phyloP scores from a whole-genome alignment of 2,329 filamentous ascomycete species.

The Cryphonectria naterciae region DNA sequence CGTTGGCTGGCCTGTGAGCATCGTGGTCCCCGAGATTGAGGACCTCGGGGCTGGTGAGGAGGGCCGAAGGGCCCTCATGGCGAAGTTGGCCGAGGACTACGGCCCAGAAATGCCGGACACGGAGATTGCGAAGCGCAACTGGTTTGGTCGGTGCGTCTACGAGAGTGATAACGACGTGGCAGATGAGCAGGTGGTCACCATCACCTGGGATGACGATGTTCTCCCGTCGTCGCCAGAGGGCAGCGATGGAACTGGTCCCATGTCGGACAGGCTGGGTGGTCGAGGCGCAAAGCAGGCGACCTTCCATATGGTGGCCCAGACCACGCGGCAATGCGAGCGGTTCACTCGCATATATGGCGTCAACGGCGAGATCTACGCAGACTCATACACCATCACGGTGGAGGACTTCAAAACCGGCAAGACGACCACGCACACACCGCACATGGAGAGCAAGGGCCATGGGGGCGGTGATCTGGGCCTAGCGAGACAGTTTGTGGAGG shows the following conservation, averaged over 20 bases:
- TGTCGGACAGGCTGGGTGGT: constrained; percentile 37
- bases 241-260: not conserved
- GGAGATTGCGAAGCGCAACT: constrained; percentile 59
- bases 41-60: constrained; percentile 57
- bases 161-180: constrained; percentile 92
- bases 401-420: constrained; percentile 69
- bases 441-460: constrained; percentile 62
- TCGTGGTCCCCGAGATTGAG: constrained; percentile 92
- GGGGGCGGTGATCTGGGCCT: constrained; percentile 83
- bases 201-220: constrained; percentile 80
- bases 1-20: constrained; percentile 79
- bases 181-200: constrained; percentile 88
- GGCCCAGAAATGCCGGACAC: constrained; percentile 50
- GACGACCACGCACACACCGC: constrained; percentile 62
- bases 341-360: constrained; percentile 87
- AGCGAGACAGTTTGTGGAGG: constrained; percentile 79
- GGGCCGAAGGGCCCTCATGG: constrained; percentile 49
- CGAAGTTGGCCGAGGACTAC: constrained; percentile 56
- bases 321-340: constrained; percentile 82
- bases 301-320: constrained; percentile 94
- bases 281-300: constrained; percentile 80
- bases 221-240: constrained; percentile 32
- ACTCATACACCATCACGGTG: constrained; percentile 75
- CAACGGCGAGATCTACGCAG: constrained; percentile 82
- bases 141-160: constrained; percentile 96